Percentiles rank a stretch among this genome's conserved stretches.
Conservation (phyloP, 495 filamentous ascomycete species). For the Neurospora sp. region DNA sequence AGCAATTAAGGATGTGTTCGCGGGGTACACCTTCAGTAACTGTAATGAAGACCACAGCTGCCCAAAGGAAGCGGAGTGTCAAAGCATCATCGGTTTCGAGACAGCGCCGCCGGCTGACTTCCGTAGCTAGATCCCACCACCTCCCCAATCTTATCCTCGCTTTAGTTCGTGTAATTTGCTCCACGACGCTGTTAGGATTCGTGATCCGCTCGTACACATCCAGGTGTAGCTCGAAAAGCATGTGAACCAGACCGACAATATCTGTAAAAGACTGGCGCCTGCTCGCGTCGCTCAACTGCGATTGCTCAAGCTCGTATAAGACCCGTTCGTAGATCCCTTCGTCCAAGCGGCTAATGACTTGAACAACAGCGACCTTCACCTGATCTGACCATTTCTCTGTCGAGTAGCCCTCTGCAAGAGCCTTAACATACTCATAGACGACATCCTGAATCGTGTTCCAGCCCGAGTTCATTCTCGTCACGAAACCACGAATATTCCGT, state of each 20-base stretch:
- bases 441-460: conserved; percentile 54
- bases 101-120: conserved; percentile 40
- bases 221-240: conserved; percentile 80
- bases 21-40: conserved; percentile 56
- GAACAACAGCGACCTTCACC: conserved; percentile 60
- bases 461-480: conserved; percentile 39
- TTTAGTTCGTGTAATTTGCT: conserved; percentile 42
- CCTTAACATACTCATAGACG: conserved; percentile 53
- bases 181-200: conserved; percentile 60
- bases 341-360: conserved; percentile 57
- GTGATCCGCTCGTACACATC: conserved; percentile 74
- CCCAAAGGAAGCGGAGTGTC: conserved; percentile 68
- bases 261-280: conserved; percentile 11
- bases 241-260: conserved; percentile 54
- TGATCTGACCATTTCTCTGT: conserved; percentile 57
- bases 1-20: conserved; percentile 71
- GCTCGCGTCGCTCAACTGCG: conserved; percentile 16
- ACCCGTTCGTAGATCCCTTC: conserved; percentile 54
- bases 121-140: conserved; percentile 65
- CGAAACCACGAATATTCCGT: conserved; percentile 47
- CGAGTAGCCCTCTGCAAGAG: conserved; percentile 52
- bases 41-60: conserved; percentile 63
- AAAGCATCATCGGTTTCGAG: conserved; percentile 34
- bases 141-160: conserved; percentile 62
- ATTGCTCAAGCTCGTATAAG: conserved; percentile 30